Conservation (phyloP, 78 protist genomes). For the Dictyostelium purpureum region DNA sequence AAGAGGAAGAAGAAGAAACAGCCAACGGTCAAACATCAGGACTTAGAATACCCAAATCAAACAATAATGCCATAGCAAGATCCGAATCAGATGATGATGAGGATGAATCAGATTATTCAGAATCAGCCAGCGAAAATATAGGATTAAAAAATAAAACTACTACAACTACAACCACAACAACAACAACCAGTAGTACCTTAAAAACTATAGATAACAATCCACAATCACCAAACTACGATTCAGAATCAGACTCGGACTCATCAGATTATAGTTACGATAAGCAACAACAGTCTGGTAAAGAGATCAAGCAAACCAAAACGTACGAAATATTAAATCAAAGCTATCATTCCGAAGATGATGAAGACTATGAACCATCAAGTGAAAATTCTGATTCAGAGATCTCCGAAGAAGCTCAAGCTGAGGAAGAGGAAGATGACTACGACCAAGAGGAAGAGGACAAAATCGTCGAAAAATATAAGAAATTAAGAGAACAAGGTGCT, state of each 20-base stretch:
- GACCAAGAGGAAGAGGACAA: conserved; percentile 57
- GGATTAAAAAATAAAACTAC: neutral
- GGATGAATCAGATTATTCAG: conserved; percentile 12
- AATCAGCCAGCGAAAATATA: conserved; percentile 9
- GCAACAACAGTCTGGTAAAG: neutral
- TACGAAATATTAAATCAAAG: conserved; percentile 36
- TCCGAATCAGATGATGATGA: conserved; percentile 18
- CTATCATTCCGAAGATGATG: conserved; percentile 54
- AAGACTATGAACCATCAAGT: conserved; percentile 48
- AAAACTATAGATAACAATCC: conserved; percentile 1
- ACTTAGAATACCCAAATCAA: neutral
- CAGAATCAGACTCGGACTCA: conserved; percentile 13
- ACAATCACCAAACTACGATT: conserved; percentile 13
- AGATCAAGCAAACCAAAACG: neutral
- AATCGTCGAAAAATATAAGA: conserved; percentile 36
- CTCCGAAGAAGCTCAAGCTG: conserved; percentile 10
- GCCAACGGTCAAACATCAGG: neutral
- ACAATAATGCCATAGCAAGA: no score
- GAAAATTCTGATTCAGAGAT: conserved; percentile 13
- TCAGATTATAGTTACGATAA: neutral
- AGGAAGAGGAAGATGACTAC: conserved; percentile 27
- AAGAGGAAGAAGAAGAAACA: neutral
- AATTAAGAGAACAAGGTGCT: conserved; percentile 15
- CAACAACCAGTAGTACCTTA: conserved; percentile 23
- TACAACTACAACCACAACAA: conserved; percentile 4